Evolutionary conservation across 176 grass and related monocot species (phyloP).

Genomic region (Alopecurus myosuroides): DNA sequence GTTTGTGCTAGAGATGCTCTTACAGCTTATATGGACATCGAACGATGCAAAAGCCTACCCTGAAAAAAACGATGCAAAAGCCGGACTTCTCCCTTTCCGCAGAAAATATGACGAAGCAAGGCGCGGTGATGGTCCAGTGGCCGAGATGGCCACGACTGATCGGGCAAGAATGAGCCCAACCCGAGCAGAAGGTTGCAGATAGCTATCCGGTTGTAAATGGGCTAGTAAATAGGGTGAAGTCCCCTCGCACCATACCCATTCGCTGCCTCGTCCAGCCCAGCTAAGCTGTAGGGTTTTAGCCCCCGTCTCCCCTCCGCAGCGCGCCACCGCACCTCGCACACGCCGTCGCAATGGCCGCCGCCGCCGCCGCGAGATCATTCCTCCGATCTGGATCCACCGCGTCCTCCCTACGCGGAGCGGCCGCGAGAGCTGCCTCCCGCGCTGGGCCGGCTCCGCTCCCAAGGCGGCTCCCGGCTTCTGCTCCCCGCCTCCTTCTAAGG

Average conservation of each 20-base stretch:
- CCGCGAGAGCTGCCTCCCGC: slow-evolving; percentile 30
- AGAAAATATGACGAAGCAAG: too few species aligned
- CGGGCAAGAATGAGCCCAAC: background rate
- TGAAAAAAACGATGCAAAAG: too few species aligned
- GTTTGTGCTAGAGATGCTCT: too few species aligned
- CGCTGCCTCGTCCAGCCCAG: background rate
- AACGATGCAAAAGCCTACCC: too few species aligned
- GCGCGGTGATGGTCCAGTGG: background rate
- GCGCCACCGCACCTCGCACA: background rate
- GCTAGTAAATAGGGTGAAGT: background rate
- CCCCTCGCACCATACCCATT: background rate
- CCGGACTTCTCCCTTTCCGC: too few species aligned
- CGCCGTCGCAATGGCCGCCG: slow-evolving; percentile 37
- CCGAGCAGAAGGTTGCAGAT: background rate
- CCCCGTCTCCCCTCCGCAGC: background rate
- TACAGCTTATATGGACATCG: too few species aligned
- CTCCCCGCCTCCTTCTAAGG: slow-evolving; percentile 52
- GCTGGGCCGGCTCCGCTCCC: slow-evolving; percentile 27
- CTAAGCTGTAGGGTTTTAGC: slow-evolving; percentile 37
- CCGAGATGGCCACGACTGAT: background rate
- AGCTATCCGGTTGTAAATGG: background rate
- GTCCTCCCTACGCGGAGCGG: slow-evolving; percentile 35
- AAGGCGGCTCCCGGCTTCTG: slow-evolving; percentile 16
- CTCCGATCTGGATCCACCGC: slow-evolving; percentile 42
- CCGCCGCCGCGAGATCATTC: slow-evolving; percentile 56